A percentile compares a stretch with the other conserved stretches of the same genome.
Conservation (phyloP, 164 flowering plant genomes). For the Taxillus chinensis region DNA sequence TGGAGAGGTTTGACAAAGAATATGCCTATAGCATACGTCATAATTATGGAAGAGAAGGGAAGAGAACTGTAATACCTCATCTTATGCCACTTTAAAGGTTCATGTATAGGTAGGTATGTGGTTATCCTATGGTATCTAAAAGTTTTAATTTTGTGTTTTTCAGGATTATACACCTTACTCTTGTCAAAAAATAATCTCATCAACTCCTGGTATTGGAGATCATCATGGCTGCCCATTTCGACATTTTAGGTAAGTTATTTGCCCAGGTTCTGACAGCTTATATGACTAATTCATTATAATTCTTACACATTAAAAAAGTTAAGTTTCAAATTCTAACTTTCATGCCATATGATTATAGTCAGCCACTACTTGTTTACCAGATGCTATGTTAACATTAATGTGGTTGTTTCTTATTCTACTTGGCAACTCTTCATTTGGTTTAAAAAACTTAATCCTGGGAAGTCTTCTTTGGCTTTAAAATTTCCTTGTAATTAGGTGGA, state of each 20-base stretch:
- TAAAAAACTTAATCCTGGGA: too few species aligned
- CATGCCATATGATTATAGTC: too few species aligned
- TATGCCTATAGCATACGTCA: slow-evolving; percentile 88
- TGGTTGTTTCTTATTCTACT: too few species aligned
- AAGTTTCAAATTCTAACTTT: too few species aligned
- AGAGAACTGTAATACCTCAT: slow-evolving; percentile 58
- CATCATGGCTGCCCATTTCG: slow-evolving; percentile 99
- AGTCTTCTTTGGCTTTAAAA: too few species aligned
- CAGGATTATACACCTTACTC: slow-evolving; percentile 97
- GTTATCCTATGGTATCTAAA: not conserved
- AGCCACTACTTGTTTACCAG: too few species aligned
- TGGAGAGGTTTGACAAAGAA: slow-evolving; percentile 93
- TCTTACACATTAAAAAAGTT: too few species aligned
- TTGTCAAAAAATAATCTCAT: slow-evolving; percentile 77
- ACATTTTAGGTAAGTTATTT: slow-evolving; percentile 64
- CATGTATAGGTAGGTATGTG: not conserved
- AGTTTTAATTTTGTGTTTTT: slow-evolving; percentile 7
- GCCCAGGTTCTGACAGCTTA: too few species aligned
- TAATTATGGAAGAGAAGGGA: slow-evolving; percentile 95
- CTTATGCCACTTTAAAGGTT: not conserved
- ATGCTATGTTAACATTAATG: too few species aligned
- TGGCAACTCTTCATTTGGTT: too few species aligned
- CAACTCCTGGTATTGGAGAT: slow-evolving; percentile 34
- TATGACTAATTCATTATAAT: too few species aligned
- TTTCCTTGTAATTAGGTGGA: too few species aligned